Evolutionary conservation across 1,284 basidiomycete genomes (phyloP).

Genomic region (Cutaneotrichosporon sp.): DNA sequence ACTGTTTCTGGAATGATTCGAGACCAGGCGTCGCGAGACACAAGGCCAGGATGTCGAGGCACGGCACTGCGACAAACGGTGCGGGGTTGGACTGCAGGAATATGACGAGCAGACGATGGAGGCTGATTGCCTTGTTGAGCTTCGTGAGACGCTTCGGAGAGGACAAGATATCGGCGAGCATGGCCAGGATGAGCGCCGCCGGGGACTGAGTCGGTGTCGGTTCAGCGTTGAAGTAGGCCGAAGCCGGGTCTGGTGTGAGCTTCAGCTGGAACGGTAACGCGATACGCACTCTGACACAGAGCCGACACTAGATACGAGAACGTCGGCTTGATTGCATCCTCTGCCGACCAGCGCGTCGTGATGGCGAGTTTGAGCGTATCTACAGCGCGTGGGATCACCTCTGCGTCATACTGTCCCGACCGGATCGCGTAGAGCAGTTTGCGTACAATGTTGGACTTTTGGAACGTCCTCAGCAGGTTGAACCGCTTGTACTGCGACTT

Average conservation of each 20-base stretch:
- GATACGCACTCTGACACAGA: constrained; percentile 63
- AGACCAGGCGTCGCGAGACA: constrained; percentile 35
- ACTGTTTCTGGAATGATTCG: constrained; percentile 43
- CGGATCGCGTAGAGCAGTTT: constrained; percentile 76
- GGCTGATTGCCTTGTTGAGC: constrained; percentile 41
- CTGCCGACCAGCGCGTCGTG: constrained; percentile 40
- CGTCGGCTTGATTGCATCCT: constrained; percentile 66
- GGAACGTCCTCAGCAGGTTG: constrained; percentile 61
- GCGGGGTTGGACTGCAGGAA: constrained; percentile 46
- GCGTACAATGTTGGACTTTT: constrained; percentile 66
- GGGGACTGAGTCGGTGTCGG: constrained; percentile 35
- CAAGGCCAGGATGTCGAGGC: constrained; percentile 35
- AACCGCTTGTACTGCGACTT: constrained; percentile 67
- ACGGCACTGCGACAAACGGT: constrained; percentile 38
- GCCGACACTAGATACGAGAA: constrained; percentile 80
- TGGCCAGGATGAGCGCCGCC: constrained; percentile 33
- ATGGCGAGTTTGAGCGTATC: constrained; percentile 33
- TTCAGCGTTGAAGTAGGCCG: constrained; percentile 15
- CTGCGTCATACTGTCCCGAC: constrained; percentile 63
- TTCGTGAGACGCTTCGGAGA: constrained; percentile 36
- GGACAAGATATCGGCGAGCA: constrained; percentile 34
- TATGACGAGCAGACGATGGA: constrained; percentile 47
- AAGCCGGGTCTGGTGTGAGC: constrained; percentile 8
- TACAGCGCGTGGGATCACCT: constrained; percentile 57
- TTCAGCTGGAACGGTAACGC: not conserved